Evolutionary conservation across 139 green algal genomes (phyloP).

Genomic region (Yamagishiella unicocca): DNA sequence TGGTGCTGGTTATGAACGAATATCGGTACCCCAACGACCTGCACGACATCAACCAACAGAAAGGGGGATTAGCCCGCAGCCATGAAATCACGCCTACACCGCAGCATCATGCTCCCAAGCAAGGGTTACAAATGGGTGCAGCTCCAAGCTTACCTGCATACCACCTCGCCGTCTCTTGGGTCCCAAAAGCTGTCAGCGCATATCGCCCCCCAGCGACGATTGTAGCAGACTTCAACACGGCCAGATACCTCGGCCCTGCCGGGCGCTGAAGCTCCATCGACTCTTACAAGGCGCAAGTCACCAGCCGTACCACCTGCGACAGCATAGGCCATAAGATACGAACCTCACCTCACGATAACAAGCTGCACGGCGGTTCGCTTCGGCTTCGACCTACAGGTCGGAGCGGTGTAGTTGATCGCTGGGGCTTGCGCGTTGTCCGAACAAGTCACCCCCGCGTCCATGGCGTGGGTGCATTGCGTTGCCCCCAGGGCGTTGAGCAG

Average conservation of each 20-base stretch:
- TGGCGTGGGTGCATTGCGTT: constrained; percentile 12
- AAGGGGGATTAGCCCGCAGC: too few relatives aligned
- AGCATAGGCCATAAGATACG: too few relatives aligned
- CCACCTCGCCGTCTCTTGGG: background rate
- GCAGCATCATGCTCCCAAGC: too few relatives aligned
- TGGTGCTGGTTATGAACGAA: background rate
- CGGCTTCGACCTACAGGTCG: background rate
- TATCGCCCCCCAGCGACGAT: background rate
- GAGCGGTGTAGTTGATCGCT: background rate
- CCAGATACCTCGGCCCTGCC: background rate
- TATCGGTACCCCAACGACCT: constrained; percentile 24
- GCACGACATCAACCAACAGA: too few relatives aligned
- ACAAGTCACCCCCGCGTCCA: constrained; percentile 3
- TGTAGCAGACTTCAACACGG: constrained; percentile 23
- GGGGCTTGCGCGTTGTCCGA: background rate
- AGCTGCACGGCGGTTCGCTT: too few relatives aligned
- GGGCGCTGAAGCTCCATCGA: background rate
- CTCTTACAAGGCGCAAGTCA: background rate
- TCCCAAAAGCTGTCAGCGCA: constrained; percentile 12
- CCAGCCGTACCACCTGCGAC: background rate
- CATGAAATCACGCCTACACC: too few relatives aligned
- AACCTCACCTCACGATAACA: too few relatives aligned
- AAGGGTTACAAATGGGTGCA: background rate
- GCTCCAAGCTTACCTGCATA: background rate
- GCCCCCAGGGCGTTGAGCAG: background rate